phyloP scores from a whole-genome alignment of 2,329 filamentous ascomycete species.

The Magnaporthales sp. region DNA sequence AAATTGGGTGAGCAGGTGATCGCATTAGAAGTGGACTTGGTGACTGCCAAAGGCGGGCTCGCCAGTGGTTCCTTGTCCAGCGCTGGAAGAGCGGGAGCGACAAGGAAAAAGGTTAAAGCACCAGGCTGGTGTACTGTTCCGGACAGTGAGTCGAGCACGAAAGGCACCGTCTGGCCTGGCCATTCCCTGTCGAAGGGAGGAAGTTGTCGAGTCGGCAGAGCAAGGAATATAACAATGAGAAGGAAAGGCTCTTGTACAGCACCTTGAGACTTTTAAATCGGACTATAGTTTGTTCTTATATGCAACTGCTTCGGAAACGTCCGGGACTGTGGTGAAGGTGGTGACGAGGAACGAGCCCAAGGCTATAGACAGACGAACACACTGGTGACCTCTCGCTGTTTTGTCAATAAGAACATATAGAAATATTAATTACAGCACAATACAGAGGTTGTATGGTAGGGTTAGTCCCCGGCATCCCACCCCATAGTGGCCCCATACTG shows the following conservation, averaged over 20 bases:
- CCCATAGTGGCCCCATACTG: neutral
- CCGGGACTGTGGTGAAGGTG: neutral
- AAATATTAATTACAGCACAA: neutral
- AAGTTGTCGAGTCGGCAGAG: neutral
- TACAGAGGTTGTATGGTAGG: neutral
- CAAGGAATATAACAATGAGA: neutral
- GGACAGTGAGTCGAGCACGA: slow-evolving; percentile 5
- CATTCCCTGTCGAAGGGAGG: neutral
- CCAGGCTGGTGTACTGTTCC: slow-evolving; percentile 1
- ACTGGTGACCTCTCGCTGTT: neutral
- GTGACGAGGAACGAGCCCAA: neutral
- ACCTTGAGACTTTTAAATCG: neutral
- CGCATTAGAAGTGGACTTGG: slow-evolving; percentile 7
- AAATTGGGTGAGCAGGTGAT: slow-evolving; percentile 6
- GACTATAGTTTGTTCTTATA: neutral
- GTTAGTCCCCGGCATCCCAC: neutral
- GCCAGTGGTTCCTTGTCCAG: slow-evolving; percentile 8
- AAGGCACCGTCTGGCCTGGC: slow-evolving; percentile 1
- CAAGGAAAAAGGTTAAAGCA: slow-evolving; percentile 2
- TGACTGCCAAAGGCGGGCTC: slow-evolving; percentile 1
- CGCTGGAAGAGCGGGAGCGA: neutral
- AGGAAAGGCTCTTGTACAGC: neutral
- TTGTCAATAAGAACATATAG: neutral
- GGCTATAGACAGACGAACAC: neutral
- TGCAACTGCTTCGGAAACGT: neutral